These are phyloP conservation scores for Pyrenula aspistea DNA, from an alignment of 495 filamentous ascomycete species.

Conservation along the genomic window DNA sequence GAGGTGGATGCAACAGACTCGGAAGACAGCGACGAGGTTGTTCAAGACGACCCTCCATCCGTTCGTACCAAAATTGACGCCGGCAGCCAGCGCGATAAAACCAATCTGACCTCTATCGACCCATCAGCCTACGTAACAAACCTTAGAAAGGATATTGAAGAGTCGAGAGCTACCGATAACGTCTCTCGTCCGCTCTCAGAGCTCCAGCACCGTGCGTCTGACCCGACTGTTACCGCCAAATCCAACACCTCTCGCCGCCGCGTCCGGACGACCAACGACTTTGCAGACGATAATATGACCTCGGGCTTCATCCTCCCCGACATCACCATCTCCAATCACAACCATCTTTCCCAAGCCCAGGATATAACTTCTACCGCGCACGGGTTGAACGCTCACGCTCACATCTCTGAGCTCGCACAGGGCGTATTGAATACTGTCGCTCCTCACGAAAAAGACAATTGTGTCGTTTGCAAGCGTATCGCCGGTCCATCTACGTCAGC, in stretches of 20 bases:
- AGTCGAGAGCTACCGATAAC: neutral
- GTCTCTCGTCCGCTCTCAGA: neutral
- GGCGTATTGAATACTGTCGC: slow-evolving; percentile 46
- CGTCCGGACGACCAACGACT: slow-evolving; percentile 11
- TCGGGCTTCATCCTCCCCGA: slow-evolving; percentile 71
- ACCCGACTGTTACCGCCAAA: slow-evolving; percentile 1
- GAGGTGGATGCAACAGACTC: neutral
- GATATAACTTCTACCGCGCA: slow-evolving; percentile 12
- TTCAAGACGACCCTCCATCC: neutral
- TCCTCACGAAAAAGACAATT: slow-evolving; percentile 57
- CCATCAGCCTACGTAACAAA: slow-evolving; percentile 12
- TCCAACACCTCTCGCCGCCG: slow-evolving; percentile 15
- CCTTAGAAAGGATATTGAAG: neutral
- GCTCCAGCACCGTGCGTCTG: neutral
- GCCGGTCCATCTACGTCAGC: slow-evolving; percentile 2
- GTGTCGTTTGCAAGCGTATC: slow-evolving; percentile 59
- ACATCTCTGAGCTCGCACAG: slow-evolving; percentile 37
- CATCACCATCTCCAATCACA: slow-evolving; percentile 39
- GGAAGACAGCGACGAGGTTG: neutral
- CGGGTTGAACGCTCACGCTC: slow-evolving; percentile 5
- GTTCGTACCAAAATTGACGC: neutral
- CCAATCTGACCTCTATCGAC: slow-evolving; percentile 35
- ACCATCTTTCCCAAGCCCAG: slow-evolving; percentile 19
- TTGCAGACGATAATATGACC: slow-evolving; percentile 51
- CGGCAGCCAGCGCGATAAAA: slow-evolving; percentile 20